Evolutionary conservation across 2,329 filamentous ascomycete genomes (phyloP).

Genomic region (Mycosphaerelloides madeirae): DNA sequence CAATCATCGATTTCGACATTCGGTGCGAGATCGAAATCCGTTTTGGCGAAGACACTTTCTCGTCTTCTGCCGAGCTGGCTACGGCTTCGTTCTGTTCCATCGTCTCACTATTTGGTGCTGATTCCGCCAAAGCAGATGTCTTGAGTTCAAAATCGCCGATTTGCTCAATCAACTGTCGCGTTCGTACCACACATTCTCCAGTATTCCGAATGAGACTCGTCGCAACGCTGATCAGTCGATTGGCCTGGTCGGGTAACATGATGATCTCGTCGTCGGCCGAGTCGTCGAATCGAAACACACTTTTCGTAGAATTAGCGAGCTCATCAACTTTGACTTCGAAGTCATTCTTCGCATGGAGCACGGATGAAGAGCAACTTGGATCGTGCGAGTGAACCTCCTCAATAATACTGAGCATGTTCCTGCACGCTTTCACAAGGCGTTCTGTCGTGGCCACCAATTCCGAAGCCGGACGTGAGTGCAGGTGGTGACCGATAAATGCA

Average conservation of each 20-base stretch:
- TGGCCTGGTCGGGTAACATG: slow-evolving; percentile 58
- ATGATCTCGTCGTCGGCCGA: slow-evolving; percentile 68
- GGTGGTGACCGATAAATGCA: slow-evolving; percentile 87
- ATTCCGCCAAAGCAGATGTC: slow-evolving; percentile 5
- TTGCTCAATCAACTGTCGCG: slow-evolving; percentile 77
- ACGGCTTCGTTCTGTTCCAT: not conserved
- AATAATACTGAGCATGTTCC: slow-evolving; percentile 71
- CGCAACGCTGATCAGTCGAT: slow-evolving; percentile 26
- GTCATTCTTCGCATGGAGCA: slow-evolving; percentile 64
- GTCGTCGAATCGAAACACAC: slow-evolving; percentile 67
- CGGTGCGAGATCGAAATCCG: slow-evolving; percentile 20
- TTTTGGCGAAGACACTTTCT: slow-evolving; percentile 11
- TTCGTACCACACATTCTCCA: slow-evolving; percentile 84
- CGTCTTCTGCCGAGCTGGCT: too few species aligned
- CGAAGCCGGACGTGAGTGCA: slow-evolving; percentile 84
- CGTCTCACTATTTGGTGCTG: not conserved
- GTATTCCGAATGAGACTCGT: slow-evolving; percentile 62
- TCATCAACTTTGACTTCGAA: slow-evolving; percentile 79
- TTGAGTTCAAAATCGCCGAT: slow-evolving; percentile 46
- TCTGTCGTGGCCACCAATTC: slow-evolving; percentile 79
- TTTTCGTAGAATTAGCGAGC: slow-evolving; percentile 73
- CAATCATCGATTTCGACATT: slow-evolving; percentile 15
- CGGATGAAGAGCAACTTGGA: slow-evolving; percentile 58
- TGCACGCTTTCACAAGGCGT: slow-evolving; percentile 76
- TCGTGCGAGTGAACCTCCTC: slow-evolving; percentile 79